Base-by-base conservation (phyloP, 139 green algal genomes). In the Chlorella vulgaris region DNA sequence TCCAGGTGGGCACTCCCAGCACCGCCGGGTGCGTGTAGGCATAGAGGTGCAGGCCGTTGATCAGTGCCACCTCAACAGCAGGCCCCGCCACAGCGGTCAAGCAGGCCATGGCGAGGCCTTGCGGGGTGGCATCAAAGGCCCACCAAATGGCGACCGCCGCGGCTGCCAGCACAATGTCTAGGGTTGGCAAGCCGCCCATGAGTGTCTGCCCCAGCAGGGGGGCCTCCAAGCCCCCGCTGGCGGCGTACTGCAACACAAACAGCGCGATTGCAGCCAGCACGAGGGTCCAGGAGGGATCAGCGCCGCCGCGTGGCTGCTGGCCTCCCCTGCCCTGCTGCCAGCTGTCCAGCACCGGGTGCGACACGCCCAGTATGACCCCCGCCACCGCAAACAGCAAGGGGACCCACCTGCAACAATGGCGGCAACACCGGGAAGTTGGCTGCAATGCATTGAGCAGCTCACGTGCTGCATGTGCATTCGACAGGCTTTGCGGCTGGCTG, bases 351-450 rank as follows among this genome's bases (percentile, higher is more conserved):
- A 80, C 38, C 4, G 89, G 86, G 35, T 87, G 65, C 0, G 74
- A 67, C 7, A 92, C 42, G 18, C 91, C 90, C 1, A 94, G 65
- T 26, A 94, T 91, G 47, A 93, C 71, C 5, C 87, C 91, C 8
- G 91, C 91, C 8, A 89, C 35, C 0, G 80, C 90, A 83, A 95
- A 95, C 47, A 95, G 82, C 19, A 89, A 40, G 0, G 90, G 90
- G n/a, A 93, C 89, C 91, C 91, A 95, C 73, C 73, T 79, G 73
- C 53, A 47, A n/a, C n/a, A n/a, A 18, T 21, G 24, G 26, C 35
- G 24, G 65, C 6, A 42, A 22, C 21, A 31, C 35, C 35, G 33
- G 31, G 28, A 4, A 50, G 5, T 26, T 31, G 15, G 60, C 29
- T 62, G 69, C 69, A 76, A 22, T 63, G 1, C 38, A 24, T 22